Percentiles rank a stretch among this genome's conserved stretches.
Evolutionary conservation across 169 alveolate genomes (phyloP).

Genomic region (Theileria orientalis): DNA sequence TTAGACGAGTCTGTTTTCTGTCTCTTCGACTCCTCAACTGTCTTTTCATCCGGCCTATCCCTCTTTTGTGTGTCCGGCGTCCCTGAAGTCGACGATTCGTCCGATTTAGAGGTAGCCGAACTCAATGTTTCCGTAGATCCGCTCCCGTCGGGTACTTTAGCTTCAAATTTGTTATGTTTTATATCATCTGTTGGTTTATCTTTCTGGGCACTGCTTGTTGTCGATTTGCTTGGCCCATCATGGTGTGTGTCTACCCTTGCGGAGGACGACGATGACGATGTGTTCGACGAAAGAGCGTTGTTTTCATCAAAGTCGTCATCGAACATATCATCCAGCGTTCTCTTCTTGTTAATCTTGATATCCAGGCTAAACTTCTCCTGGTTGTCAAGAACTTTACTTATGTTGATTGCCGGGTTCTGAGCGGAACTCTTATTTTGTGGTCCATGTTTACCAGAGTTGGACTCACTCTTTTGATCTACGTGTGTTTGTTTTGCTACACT

Average conservation of each 20-base stretch:
- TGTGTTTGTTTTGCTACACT: background rate
- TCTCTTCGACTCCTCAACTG: background rate
- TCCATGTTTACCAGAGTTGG: background rate
- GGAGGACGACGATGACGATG: background rate
- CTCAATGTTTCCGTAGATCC: too few relatives aligned
- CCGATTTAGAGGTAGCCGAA: too few relatives aligned
- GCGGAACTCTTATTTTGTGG: background rate
- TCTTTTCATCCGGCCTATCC: background rate
- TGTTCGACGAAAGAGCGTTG: background rate
- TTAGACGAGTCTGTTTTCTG: background rate
- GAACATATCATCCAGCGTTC: slow-evolving; percentile 9
- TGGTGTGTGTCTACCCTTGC: background rate
- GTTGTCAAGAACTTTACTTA: background rate
- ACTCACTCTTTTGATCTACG: background rate
- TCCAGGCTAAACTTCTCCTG: background rate
- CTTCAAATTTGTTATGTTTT: background rate
- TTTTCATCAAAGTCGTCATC: background rate
- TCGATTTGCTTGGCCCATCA: background rate
- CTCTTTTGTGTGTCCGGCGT: background rate
- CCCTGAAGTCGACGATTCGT: background rate
- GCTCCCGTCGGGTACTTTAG: too few relatives aligned
- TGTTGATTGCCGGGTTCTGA: background rate
- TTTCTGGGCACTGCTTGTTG: background rate
- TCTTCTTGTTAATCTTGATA: slow-evolving; percentile 8
- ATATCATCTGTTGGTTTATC: background rate